phyloP scores from a whole-genome alignment of 2,329 filamentous ascomycete genomes.

The Aspergillus sergii region DNA sequence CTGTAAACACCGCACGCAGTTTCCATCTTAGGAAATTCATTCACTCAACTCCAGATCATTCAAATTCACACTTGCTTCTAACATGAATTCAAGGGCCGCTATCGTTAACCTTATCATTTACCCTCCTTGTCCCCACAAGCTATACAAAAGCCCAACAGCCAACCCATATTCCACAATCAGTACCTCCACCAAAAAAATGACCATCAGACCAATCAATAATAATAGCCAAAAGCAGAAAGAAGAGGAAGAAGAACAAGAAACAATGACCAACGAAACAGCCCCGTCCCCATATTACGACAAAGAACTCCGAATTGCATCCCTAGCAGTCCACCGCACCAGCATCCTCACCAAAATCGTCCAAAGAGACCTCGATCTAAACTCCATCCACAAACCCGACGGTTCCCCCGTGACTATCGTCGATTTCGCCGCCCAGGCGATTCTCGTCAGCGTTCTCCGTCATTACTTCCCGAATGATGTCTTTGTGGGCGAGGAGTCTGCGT shows the following conservation, averaged over 20 bases:
- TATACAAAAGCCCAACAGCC: neutral
- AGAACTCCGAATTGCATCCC: constrained; percentile 8
- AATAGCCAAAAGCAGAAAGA: neutral
- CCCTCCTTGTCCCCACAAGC: neutral
- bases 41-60: neutral
- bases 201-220: neutral
- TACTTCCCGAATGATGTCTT: constrained; percentile 11
- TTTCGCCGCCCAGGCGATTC: constrained; percentile 12
- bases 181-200: no score
- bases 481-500: constrained; percentile 10
- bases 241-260: neutral
- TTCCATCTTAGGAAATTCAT: neutral
- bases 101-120: neutral
- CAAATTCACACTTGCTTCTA: neutral
- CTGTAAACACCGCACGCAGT: neutral
- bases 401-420: constrained; percentile 11
- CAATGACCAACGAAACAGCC: neutral
- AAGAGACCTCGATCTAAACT: neutral
- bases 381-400: constrained; percentile 5
- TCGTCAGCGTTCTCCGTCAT: constrained; percentile 8
- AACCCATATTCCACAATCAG: neutral
- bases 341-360: constrained; percentile 10
- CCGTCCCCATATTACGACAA: neutral
- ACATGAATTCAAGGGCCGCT: neutral
- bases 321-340: constrained; percentile 12